Percentiles rank a stretch among this genome's conserved stretches.
phyloP scores from a whole-genome alignment of 345 rosid species.

The Carallia brachiata region DNA sequence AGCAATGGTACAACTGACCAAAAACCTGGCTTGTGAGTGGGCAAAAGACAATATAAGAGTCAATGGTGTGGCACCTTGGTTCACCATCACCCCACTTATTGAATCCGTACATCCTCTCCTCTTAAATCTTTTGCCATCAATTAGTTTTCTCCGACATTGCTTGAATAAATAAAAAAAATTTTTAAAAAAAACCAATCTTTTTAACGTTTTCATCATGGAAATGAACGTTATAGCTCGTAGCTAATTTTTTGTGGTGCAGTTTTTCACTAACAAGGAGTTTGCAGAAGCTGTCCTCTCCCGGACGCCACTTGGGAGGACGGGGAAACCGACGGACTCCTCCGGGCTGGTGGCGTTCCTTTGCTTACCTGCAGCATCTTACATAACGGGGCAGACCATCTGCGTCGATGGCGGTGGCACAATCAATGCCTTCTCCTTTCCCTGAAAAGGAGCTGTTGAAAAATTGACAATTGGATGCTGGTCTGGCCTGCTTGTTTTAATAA shows the following conservation, averaged over 20 bases:
- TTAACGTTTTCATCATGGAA: too few species aligned
- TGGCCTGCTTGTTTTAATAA: too few species aligned
- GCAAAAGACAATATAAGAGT: slow-evolving; percentile 24
- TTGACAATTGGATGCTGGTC: too few species aligned
- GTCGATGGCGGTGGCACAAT: slow-evolving; percentile 14
- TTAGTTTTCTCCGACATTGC: too few species aligned
- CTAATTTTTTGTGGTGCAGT: not conserved
- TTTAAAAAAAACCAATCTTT: too few species aligned
- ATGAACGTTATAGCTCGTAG: too few species aligned
- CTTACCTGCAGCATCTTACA: slow-evolving; percentile 14
- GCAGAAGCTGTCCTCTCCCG: not conserved
- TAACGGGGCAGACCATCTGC: slow-evolving; percentile 18
- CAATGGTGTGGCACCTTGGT: slow-evolving; percentile 20
- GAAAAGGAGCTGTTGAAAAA: not conserved
- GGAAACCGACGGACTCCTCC: slow-evolving; percentile 1
- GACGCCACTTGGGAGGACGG: slow-evolving; percentile 18
- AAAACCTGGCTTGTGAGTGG: slow-evolving; percentile 28
- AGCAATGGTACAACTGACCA: slow-evolving; percentile 20
- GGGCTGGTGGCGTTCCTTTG: slow-evolving; percentile 12
- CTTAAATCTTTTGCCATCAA: too few species aligned
- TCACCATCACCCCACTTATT: slow-evolving; percentile 11
- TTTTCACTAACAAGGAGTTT: not conserved
- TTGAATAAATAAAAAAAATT: too few species aligned
- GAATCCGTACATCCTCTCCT: not conserved
- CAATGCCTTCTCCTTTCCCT: slow-evolving; percentile 3